Evolutionary conservation across 441 rosid genomes (phyloP).

Genomic region (Pelargonium myrrhifolium): DNA sequence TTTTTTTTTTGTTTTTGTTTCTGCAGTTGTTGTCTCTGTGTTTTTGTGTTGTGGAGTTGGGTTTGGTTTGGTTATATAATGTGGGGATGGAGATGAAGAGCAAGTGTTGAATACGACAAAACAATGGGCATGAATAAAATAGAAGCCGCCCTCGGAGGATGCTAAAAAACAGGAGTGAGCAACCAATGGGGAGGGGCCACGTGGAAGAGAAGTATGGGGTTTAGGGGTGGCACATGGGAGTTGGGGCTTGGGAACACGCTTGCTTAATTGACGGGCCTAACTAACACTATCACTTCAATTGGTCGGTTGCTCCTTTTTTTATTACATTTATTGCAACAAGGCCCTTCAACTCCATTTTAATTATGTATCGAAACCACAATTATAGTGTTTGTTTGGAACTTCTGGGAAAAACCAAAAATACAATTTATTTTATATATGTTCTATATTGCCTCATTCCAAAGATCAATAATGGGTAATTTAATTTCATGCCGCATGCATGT

Average conservation of each 20-base stretch:
- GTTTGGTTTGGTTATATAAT: slow-evolving; percentile 33
- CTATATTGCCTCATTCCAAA: too few species aligned
- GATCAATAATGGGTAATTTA: too few species aligned
- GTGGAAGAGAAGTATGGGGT: neutral
- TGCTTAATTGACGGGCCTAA: slow-evolving; percentile 54
- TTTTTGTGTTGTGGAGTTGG: neutral
- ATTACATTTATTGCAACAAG: too few species aligned
- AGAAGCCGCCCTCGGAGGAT: neutral
- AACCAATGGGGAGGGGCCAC: slow-evolving; percentile 20
- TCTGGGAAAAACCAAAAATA: too few species aligned
- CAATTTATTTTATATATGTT: too few species aligned
- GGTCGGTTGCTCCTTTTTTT: slow-evolving; percentile 22
- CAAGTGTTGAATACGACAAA: slow-evolving; percentile 25
- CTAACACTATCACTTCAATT: slow-evolving; percentile 24
- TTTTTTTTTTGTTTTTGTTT: slow-evolving; percentile 4
- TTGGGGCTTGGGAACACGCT: slow-evolving; percentile 32
- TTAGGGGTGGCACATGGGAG: slow-evolving; percentile 48
- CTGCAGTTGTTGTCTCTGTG: neutral
- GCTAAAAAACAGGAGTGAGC: neutral
- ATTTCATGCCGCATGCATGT: too few species aligned
- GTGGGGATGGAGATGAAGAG: slow-evolving; percentile 3
- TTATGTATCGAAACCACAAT: too few species aligned
- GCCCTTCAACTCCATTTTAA: neutral
- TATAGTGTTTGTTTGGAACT: too few species aligned
- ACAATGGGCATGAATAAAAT: slow-evolving; percentile 13